phyloP scores from a whole-genome alignment of 176 grass and related monocot genomes.

The Aegilops tauschii region DNA sequence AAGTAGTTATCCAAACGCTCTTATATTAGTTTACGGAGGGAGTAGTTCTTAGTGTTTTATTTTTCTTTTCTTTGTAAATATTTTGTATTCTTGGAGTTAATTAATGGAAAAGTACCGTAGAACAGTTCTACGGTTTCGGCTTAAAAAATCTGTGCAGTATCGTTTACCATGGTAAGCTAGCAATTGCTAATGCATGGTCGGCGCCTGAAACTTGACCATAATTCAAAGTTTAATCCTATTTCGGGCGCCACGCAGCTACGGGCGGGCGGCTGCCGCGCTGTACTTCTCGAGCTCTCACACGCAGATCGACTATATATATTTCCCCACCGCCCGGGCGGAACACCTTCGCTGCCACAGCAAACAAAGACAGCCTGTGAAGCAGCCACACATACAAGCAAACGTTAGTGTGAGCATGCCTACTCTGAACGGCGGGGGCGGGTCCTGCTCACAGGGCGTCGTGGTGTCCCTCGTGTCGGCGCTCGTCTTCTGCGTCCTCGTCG shows the following conservation, averaged over 20 bases:
- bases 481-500: conserved; percentile 38
- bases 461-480: not conserved
- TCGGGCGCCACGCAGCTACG: not conserved
- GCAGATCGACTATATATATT: not conserved
- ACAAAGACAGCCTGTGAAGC: not conserved
- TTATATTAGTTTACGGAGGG: too few species aligned
- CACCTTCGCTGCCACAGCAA: too few species aligned
- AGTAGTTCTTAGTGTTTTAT: too few species aligned
- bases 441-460: conserved; percentile 16
- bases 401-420: not conserved
- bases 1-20: too few species aligned
- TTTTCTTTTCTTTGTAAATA: too few species aligned
- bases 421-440: not conserved
- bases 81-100: too few species aligned
- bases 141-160: too few species aligned
- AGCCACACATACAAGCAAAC: not conserved
- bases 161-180: not conserved
- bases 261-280: not conserved
- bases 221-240: not conserved
- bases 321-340: not conserved
- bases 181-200: not conserved
- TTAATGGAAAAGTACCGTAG: too few species aligned
- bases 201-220: not conserved
- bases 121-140: too few species aligned
- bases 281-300: not conserved